A percentile compares a stretch with the other conserved stretches of the same genome.
These are phyloP conservation scores for Candida gigantensis DNA, from an alignment of 1,139 yeast genomes.

Conservation along the genomic window DNA sequence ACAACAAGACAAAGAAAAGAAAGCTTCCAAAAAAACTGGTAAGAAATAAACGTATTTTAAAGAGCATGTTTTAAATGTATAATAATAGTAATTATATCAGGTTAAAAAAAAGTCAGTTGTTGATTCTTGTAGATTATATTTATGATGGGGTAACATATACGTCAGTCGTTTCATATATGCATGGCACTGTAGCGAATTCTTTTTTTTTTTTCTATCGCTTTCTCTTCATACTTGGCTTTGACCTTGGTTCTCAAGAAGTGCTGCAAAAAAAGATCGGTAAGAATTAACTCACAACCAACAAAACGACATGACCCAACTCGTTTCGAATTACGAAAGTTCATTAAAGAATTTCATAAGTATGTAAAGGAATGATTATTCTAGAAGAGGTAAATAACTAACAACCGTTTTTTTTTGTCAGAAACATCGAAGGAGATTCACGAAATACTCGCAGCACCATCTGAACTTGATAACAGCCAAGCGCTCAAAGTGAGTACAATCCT, in stretches of 20 bases:
- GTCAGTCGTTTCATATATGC: neutral
- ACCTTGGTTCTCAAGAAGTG: too few relatives aligned
- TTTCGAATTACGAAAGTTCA: constrained; percentile 11
- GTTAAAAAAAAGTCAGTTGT: constrained; percentile 4
- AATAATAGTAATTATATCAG: constrained; percentile 12
- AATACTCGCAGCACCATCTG: constrained; percentile 4
- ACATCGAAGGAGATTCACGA: constrained; percentile 12
- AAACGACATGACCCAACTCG: constrained; percentile 11
- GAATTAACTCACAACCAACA: neutral
- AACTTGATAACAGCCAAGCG: constrained; percentile 6
- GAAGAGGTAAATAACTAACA: too few relatives aligned
- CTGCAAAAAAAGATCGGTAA: constrained; percentile 6
- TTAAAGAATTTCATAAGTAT: constrained; percentile 13
- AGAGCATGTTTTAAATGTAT: constrained; percentile 18
- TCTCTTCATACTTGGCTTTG: too few relatives aligned
- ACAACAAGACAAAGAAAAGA: constrained; percentile 83
- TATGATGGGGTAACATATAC: too few relatives aligned
- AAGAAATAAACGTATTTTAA: constrained; percentile 33
- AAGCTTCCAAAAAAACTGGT: constrained; percentile 49
- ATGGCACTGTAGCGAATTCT: neutral
- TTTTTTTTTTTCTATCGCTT: neutral
- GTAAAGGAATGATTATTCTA: too few relatives aligned
- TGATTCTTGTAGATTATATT: constrained; percentile 7
- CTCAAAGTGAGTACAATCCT: constrained; percentile 10
- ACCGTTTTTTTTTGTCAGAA: constrained; percentile 4